Evolutionary conservation across 768 basidiomycete species (phyloP), one percentile per base, ranked within the genome.

Genomic region (Ramaria sp.): DNA sequence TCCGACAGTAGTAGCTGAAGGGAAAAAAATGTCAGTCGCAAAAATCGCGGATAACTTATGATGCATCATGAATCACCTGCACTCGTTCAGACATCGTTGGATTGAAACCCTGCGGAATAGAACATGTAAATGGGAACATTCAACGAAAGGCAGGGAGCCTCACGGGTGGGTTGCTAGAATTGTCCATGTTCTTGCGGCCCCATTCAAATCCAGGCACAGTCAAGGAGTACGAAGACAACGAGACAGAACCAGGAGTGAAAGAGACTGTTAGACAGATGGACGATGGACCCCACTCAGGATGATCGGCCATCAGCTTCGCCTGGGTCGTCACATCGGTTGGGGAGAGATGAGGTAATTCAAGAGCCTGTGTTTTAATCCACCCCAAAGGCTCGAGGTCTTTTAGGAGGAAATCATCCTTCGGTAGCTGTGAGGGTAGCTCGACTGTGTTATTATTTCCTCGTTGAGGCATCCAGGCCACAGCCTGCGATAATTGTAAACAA

Each of bases 61-160:
- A 43, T 13, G 34, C 34, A 45, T 34, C 15, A 39, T 13, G 31
- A 37, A 19, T 54, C 30, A 62, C 60, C 45, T 91, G 89, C 22
- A 96, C 92, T 22, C 92, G 84, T 68, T 95, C 94, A 1, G 92
- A 95, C 95, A 97, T 97, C 62, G 89, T 90, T n/a, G 93, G 91
- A 70, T 95, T 98, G 76, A 95, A 99, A 42, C 95, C 92, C 74
- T 83, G 63, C 39, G 67, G 61, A 50, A 57, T 47, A 67, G 61
- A 50, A 57, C 39, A 37, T 47, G 17, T 59, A 17, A 59, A 53
- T 60, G 53, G 17, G 31, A 52, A 4, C 6, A 34, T n/a, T 37
- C 31, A 2, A 1, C 17, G 6, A 52, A 9, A 38, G 7, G 4
- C 59, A 13, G 45, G 39, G 41, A 31, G 31, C 67, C 75, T 63